phyloP scores from a whole-genome alignment of 1,284 basidiomycete species.

The Microbotryum scabiosae region DNA sequence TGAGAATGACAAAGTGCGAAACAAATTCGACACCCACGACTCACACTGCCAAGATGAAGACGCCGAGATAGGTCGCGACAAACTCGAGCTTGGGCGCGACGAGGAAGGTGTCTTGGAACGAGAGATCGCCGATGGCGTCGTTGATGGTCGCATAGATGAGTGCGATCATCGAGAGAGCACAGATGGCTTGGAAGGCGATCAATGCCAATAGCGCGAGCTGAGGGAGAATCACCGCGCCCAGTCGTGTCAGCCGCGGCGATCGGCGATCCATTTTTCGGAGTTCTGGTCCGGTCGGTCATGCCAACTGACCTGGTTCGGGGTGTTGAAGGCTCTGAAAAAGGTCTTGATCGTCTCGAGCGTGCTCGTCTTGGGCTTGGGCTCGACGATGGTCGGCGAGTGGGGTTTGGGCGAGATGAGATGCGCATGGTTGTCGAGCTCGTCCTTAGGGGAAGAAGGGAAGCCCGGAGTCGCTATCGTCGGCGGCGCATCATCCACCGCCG shows the following conservation, averaged over 20 bases:
- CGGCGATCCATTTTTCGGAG: neutral
- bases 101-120: conserved; percentile 1
- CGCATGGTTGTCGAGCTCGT: too few relatives aligned
- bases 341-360: neutral
- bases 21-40: neutral
- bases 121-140: conserved; percentile 17
- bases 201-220: conserved; percentile 24
- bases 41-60: conserved; percentile 30
- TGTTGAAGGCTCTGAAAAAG: conserved; percentile 17
- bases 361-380: too few relatives aligned
- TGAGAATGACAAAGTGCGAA: neutral
- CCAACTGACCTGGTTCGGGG: conserved; percentile 18
- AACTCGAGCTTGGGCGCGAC: conserved; percentile 19
- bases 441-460: too few relatives aligned
- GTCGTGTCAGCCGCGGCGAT: neutral
- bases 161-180: conserved; percentile 21
- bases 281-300: neutral
- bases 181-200: conserved; percentile 14
- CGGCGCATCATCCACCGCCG: too few relatives aligned
- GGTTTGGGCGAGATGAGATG: too few relatives aligned
- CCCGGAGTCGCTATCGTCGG: too few relatives aligned
- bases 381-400: too few relatives aligned
- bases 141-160: conserved; percentile 19
- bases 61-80: conserved; percentile 26
- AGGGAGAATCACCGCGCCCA: neutral